Percentiles rank a stretch among this genome's conserved stretches.
Conservation (phyloP, 192 early-diverging fungal species). For the Backusella tuberculispora region DNA sequence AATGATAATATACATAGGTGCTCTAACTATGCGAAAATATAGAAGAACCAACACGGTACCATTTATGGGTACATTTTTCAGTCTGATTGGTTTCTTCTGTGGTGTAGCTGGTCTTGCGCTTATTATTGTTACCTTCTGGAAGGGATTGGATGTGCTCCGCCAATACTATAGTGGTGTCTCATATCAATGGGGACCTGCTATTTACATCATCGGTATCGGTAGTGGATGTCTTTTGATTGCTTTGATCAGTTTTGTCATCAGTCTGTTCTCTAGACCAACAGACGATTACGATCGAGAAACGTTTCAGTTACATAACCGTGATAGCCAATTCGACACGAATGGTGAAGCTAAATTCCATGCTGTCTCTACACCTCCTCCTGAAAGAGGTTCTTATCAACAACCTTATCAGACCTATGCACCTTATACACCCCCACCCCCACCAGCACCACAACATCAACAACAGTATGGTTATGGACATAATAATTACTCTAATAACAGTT, state of each 20-base stretch:
- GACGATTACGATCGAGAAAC: constrained; percentile 1
- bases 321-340: constrained; percentile 1
- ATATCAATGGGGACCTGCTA: constrained; percentile 17
- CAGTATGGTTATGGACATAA: constrained; percentile 5
- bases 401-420: neutral
- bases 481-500: neutral
- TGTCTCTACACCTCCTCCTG: neutral
- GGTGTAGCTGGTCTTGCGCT: constrained; percentile 18
- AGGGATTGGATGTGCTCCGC: neutral
- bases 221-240: constrained; percentile 11
- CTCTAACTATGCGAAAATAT: constrained; percentile 12
- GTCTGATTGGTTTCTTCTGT: constrained; percentile 13
- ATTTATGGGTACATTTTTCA: constrained; percentile 20
- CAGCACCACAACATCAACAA: neutral
- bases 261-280: constrained; percentile 1
- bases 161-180: constrained; percentile 1
- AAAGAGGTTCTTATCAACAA: constrained; percentile 1
- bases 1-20: neutral
- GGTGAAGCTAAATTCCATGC: neutral
- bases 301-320: neutral
- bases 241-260: constrained; percentile 4
- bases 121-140: constrained; percentile 18
- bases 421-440: neutral
- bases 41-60: constrained; percentile 12
- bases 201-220: constrained; percentile 22